These are phyloP conservation scores for Kipferlia bialata DNA, from an alignment of 78 protist species.

Conservation along the genomic window DNA sequence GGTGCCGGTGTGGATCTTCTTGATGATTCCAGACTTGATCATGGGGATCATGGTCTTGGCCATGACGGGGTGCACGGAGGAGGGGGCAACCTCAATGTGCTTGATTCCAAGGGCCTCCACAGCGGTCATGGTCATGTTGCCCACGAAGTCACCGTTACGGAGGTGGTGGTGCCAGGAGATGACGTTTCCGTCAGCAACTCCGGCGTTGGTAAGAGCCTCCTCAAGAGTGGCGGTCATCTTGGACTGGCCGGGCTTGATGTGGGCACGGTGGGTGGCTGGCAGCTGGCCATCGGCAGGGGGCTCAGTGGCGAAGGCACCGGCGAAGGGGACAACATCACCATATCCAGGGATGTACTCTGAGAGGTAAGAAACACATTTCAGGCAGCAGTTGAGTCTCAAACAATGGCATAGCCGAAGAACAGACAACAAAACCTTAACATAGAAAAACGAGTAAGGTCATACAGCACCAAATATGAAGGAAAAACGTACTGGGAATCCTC, in stretches of 20 bases:
- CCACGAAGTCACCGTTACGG: not conserved
- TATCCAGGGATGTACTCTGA: not conserved
- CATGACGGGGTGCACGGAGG: slow-evolving; percentile 8
- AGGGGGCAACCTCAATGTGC: slow-evolving; percentile 14
- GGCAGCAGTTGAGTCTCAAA: too few relatives aligned
- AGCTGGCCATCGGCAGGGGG: too few relatives aligned
- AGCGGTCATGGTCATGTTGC: not conserved
- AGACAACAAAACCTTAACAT: too few relatives aligned
- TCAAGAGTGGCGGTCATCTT: not conserved
- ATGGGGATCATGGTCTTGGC: not conserved
- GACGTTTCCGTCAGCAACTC: slow-evolving; percentile 5
- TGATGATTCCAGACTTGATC: not conserved
- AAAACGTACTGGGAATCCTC: too few relatives aligned
- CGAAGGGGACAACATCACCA: not conserved
- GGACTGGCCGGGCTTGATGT: not conserved
- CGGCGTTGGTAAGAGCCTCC: not conserved
- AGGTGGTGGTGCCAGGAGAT: slow-evolving; percentile 15
- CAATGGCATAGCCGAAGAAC: too few relatives aligned
- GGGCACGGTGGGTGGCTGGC: too few relatives aligned
- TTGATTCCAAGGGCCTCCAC: not conserved
- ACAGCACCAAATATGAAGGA: too few relatives aligned
- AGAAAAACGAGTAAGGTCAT: too few relatives aligned
- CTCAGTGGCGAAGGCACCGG: too few relatives aligned
- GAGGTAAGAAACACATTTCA: too few relatives aligned
- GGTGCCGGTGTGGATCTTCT: slow-evolving; percentile 6